Conservation (phyloP, 495 filamentous ascomycete genomes). For the Aspergillus haitiensis region DNA sequence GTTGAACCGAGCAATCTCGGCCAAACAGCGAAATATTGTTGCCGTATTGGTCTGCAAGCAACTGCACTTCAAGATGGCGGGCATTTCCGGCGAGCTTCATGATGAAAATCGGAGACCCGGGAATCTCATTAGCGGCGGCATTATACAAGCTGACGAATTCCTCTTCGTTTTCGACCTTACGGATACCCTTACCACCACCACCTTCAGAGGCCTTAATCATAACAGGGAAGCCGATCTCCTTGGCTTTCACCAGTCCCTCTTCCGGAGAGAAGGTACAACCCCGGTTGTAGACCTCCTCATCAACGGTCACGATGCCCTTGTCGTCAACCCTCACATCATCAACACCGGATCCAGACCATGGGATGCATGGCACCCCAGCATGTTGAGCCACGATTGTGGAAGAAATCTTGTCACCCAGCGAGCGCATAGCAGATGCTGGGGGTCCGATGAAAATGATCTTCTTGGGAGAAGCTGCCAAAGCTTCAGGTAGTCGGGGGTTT, state of each 20-base stretch:
- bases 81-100: constrained; percentile 99
- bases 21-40: constrained; percentile 99
- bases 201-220: constrained; percentile 99
- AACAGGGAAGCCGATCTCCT: constrained; percentile 93
- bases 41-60: constrained; percentile 97
- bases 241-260: constrained; percentile 84
- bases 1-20: constrained; percentile 97
- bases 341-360: constrained; percentile 95
- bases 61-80: constrained; percentile 93
- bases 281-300: constrained; percentile 80
- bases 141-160: constrained; percentile 84
- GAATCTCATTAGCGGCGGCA: constrained; percentile 94
- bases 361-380: constrained; percentile 94
- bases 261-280: constrained; percentile 86
- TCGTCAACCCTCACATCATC: constrained; percentile 74
- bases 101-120: constrained; percentile 99
- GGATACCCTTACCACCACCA: constrained; percentile 98
- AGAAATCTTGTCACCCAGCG: constrained; percentile 98
- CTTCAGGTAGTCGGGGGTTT: constrained; percentile 96
- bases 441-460: constrained; percentile 99
- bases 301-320: constrained; percentile 87
- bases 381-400: constrained; percentile 99
- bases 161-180: constrained; percentile 86
- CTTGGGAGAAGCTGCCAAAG: constrained; percentile 89
- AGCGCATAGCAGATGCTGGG: constrained; percentile 97